Base-by-base conservation (phyloP, 2,329 filamentous ascomycete genomes). In the Lasiodiplodia theobromae region DNA sequence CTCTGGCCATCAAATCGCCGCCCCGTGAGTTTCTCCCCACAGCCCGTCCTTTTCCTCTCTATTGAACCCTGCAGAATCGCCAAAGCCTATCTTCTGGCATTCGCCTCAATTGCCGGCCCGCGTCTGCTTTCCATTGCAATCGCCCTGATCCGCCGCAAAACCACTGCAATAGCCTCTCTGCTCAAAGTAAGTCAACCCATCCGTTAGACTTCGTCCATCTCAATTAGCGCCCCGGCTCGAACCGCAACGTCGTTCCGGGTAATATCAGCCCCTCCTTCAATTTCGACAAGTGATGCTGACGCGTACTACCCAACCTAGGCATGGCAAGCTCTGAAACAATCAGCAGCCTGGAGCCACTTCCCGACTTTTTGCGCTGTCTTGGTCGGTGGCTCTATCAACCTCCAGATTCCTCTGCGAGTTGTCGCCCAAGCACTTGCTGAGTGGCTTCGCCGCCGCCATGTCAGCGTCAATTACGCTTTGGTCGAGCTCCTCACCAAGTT, bases 341-440 rank as follows among this genome's bases (percentile, higher is more conserved):
- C 82, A 31, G 72, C 84, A 44, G 80, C 79, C 47, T 71, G 81
- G 51, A 80, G 85, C 72, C 81, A 82, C 62, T 86, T 87, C 70
- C 84, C 86, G 40, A 78, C 84, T 3, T 86, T 85, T 69, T 87
- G 85, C 73, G 86, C 81, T 53, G 72, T 82, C 28, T 76, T 87
- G 18, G 79, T 86, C 21, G 86, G 83, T 49, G 85, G 85, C 25
- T 86, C 85, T 65, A 86, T 83, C 18, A 68, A 84, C 62, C 73
- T 86, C 23, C 76, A 80, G 62, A 54, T 74, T 44, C 76, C 79
- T n/a, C 69, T 82, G 21, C 67, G 51, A 21, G 37, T 40, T 38
- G 12, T 60, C 37, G 37, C 58, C 23, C 34, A 37, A 14, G 44
- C 21, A 16, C 37, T 54, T 40, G 23, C n/a, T 18, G 37, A 44